These are phyloP conservation scores for Hordeum vulgare DNA, from an alignment of 176 grass and related monocot genomes.

Conservation along the genomic window DNA sequence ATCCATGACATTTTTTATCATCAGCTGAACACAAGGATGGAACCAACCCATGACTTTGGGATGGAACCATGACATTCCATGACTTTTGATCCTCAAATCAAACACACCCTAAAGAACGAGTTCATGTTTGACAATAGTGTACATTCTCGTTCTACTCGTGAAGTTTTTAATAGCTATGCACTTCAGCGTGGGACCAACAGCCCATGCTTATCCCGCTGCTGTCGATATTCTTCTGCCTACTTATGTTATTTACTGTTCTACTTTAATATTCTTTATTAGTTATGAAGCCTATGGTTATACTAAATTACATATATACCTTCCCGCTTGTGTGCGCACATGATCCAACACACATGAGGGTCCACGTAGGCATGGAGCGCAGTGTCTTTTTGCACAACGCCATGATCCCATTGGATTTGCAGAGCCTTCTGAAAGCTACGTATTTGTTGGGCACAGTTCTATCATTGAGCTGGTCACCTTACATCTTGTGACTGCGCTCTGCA, in stretches of 20 bases:
- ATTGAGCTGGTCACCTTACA: constrained; percentile 54
- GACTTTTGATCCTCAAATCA: too few relatives aligned
- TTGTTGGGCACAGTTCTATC: constrained; percentile 58
- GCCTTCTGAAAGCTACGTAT: constrained; percentile 69
- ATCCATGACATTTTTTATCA: too few relatives aligned
- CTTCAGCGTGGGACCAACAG: not conserved
- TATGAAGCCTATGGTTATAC: constrained; percentile 6
- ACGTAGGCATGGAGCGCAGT: constrained; percentile 46
- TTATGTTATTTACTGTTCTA: constrained; percentile 8
- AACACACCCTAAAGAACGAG: not conserved
- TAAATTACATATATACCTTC: constrained; percentile 2
- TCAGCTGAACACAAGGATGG: too few relatives aligned
- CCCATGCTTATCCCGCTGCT: constrained; percentile 6
- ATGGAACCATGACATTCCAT: too few relatives aligned
- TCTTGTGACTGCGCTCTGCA: too few relatives aligned
- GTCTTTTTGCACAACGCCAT: constrained; percentile 65
- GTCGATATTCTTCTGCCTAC: not conserved
- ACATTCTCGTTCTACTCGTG: not conserved
- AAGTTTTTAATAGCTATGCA: not conserved
- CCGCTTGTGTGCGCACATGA: constrained; percentile 11
- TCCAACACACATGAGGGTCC: constrained; percentile 34
- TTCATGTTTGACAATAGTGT: constrained; percentile 4
- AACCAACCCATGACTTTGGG: too few relatives aligned
- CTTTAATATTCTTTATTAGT: not conserved
- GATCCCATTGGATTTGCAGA: constrained; percentile 64